Evolutionary conservation across 164 flowering plant species (phyloP).

Genomic region (Macadamia tetraphylla): DNA sequence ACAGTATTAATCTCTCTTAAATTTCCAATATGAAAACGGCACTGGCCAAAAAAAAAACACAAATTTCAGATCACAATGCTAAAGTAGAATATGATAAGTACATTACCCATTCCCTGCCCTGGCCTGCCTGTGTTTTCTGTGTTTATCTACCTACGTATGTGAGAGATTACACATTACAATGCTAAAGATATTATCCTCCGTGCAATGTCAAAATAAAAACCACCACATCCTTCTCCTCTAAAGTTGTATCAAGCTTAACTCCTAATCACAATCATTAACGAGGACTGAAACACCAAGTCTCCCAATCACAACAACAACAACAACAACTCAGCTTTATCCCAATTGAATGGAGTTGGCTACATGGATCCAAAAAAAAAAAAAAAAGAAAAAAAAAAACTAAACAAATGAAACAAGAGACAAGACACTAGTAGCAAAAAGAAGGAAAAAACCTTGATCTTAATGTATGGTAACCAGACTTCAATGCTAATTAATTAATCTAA

Average conservation of each 20-base stretch:
- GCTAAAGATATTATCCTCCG: constrained; percentile 51
- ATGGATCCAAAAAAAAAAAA: not conserved
- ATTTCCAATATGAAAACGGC: not conserved
- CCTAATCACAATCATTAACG: constrained; percentile 95
- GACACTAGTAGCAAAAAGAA: not conserved
- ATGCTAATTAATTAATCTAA: not conserved
- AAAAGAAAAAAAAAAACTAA: not conserved
- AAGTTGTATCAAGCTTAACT: constrained; percentile 69
- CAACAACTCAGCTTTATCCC: not conserved
- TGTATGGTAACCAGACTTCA: not conserved
- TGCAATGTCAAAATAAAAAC: constrained; percentile 91
- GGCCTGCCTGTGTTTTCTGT: too few species aligned
- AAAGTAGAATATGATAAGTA: not conserved
- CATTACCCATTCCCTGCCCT: too few species aligned
- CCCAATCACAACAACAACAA: constrained; percentile 39
- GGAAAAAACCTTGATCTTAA: not conserved
- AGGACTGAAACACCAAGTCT: constrained; percentile 92
- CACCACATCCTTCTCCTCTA: constrained; percentile 80
- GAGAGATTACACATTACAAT: too few species aligned
- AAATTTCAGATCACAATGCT: constrained; percentile 4
- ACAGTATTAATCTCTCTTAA: not conserved
- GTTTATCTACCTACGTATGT: too few species aligned
- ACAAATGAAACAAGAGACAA: not conserved
- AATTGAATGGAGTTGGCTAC: too few species aligned
- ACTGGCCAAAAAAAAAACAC: not conserved